These are phyloP conservation scores for Diaporthe eres DNA, from an alignment of 2,329 filamentous ascomycete species.

Conservation along the genomic window DNA sequence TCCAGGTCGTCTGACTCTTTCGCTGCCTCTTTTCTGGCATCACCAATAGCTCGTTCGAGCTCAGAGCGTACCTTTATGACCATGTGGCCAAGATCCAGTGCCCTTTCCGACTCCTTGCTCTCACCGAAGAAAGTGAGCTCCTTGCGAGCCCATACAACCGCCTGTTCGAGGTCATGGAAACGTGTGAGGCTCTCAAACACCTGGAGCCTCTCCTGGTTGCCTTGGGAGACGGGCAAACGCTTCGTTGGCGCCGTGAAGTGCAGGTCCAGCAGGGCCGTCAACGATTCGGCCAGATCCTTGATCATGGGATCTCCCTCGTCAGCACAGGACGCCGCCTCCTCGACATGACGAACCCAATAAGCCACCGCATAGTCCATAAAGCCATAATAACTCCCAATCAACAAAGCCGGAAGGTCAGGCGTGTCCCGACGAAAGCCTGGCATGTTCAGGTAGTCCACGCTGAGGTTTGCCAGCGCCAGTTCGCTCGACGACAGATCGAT, in stretches of 20 bases:
- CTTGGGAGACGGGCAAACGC: not conserved
- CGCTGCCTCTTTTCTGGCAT: not conserved
- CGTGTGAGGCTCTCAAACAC: not conserved
- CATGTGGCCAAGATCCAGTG: not conserved
- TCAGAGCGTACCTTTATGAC: constrained; percentile 20
- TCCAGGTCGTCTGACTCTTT: constrained; percentile 42
- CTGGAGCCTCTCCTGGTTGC: constrained; percentile 9
- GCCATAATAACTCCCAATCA: constrained; percentile 4
- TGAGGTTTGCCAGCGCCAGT: constrained; percentile 42
- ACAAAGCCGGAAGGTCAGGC: not conserved
- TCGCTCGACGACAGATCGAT: constrained; percentile 40
- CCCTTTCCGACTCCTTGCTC: constrained; percentile 7
- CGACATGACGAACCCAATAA: constrained; percentile 15
- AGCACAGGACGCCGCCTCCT: not conserved
- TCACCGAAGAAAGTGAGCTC: constrained; percentile 3
- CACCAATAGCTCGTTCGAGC: constrained; percentile 24
- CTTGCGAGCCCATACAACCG: not conserved
- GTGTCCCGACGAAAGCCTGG: not conserved
- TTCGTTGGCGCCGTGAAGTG: not conserved
- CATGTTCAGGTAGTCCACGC: constrained; percentile 42
- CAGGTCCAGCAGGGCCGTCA: not conserved
- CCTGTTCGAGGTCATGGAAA: constrained; percentile 12
- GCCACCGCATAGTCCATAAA: constrained; percentile 18
- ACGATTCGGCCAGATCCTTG: constrained; percentile 1
- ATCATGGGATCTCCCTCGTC: not conserved